These are phyloP conservation scores for Tuber magnatum DNA, from an alignment of 495 filamentous ascomycete genomes.

Conservation along the genomic window DNA sequence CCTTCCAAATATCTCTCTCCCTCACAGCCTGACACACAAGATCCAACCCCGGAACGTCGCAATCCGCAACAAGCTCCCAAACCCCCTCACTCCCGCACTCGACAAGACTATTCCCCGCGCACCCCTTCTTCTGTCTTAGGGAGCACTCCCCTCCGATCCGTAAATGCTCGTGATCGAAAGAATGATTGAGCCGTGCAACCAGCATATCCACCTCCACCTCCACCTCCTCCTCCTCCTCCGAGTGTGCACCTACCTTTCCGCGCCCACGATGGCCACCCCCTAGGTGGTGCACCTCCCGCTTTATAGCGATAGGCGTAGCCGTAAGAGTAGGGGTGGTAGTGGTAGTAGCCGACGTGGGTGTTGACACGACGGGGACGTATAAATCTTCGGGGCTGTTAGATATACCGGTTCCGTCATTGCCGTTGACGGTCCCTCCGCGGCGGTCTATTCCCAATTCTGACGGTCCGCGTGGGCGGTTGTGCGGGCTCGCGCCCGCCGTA, in stretches of 20 bases:
- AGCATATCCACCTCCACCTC: conserved; percentile 6
- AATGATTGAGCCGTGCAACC: conserved; percentile 12
- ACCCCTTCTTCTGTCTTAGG: conserved; percentile 7
- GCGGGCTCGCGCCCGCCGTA: background rate
- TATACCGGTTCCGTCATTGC: background rate
- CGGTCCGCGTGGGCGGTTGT: background rate
- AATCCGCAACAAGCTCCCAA: conserved; percentile 20
- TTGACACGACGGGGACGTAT: background rate
- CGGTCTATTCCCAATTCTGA: conserved; percentile 23
- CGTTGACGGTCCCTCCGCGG: conserved; percentile 24
- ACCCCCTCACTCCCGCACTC: conserved; percentile 11
- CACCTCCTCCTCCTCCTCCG: background rate
- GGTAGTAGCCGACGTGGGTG: conserved; percentile 2
- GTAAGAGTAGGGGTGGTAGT: conserved; percentile 6
- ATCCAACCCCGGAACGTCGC: conserved; percentile 5
- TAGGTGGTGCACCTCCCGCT: conserved; percentile 7
- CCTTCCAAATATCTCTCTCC: conserved; percentile 8
- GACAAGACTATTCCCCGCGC: conserved; percentile 11
- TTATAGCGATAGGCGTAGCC: background rate
- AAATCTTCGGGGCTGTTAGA: background rate
- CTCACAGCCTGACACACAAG: conserved; percentile 15
- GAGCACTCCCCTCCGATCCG: background rate
- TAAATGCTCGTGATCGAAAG: background rate
- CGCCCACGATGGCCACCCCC: background rate
- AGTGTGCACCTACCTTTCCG: background rate